These are phyloP conservation scores for Gaertneriomyces semiglobifer DNA, from an alignment of 192 early-diverging fungal species.

Conservation along the genomic window DNA sequence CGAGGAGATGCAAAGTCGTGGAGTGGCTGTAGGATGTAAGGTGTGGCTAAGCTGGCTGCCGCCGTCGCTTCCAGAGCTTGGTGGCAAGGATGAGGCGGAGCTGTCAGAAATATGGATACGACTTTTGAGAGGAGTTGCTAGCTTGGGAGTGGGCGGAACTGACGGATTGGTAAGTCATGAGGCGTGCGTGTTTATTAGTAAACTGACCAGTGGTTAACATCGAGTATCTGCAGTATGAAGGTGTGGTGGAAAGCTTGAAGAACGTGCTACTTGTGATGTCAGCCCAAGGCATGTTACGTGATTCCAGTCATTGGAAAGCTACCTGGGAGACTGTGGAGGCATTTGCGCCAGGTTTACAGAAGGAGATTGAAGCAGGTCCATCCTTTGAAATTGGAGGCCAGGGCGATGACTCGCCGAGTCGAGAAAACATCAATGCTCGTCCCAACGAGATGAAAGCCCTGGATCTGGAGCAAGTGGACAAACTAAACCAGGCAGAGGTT, in stretches of 20 bases:
- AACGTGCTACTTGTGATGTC: constrained; percentile 81
- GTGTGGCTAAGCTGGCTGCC: constrained; percentile 72
- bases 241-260: constrained; percentile 71
- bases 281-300: constrained; percentile 60
- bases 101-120: constrained; percentile 59
- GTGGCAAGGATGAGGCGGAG: constrained; percentile 48
- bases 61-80: constrained; percentile 24
- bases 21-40: constrained; percentile 67
- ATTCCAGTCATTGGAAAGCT: constrained; percentile 61
- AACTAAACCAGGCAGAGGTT: too few species aligned
- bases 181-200: neutral
- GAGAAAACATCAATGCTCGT: too few species aligned
- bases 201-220: neutral
- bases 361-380: constrained; percentile 52
- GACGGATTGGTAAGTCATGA: constrained; percentile 21
- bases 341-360: constrained; percentile 63
- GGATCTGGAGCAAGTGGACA: neutral
- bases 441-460: too few species aligned
- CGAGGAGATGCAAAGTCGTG: constrained; percentile 74
- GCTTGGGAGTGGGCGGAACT: constrained; percentile 48
- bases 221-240: constrained; percentile 55
- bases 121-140: constrained; percentile 34
- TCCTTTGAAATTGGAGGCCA: neutral
- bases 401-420: neutral
- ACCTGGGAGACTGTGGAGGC: constrained; percentile 67